Conservation (phyloP, 2,329 filamentous ascomycete genomes). For the Chalara sp. region DNA sequence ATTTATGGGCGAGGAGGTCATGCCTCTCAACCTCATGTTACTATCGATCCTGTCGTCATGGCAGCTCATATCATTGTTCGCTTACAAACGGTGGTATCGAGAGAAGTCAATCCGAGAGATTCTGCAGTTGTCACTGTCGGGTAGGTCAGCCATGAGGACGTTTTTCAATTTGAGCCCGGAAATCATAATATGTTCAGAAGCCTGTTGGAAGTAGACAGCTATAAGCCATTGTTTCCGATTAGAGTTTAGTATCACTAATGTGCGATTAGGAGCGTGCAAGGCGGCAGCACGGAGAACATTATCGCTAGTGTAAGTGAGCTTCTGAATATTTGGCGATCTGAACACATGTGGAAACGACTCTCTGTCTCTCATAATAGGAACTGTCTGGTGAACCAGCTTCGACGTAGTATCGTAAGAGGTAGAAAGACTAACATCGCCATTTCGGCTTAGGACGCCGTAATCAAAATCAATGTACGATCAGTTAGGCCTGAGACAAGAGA, state of each 20-base stretch:
- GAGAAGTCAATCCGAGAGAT: conserved; percentile 33
- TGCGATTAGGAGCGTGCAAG: conserved; percentile 31
- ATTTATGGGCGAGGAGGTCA: conserved; percentile 38
- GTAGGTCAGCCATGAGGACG: too few relatives aligned
- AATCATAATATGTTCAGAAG: too few relatives aligned
- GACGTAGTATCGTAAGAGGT: too few relatives aligned
- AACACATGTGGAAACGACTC: too few relatives aligned
- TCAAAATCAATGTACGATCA: conserved; percentile 36
- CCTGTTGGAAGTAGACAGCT: too few relatives aligned
- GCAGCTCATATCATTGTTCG: conserved; percentile 35
- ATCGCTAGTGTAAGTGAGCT: conserved; percentile 29
- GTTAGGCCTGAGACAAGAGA: conserved; percentile 27
- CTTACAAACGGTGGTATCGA: conserved; percentile 33
- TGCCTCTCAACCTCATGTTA: conserved; percentile 32
- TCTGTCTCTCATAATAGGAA: too few relatives aligned
- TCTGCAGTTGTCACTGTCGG: conserved; percentile 36
- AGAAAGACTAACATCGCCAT: too few relatives aligned
- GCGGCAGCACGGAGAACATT: conserved; percentile 37
- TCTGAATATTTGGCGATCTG: too few relatives aligned
- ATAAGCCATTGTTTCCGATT: too few relatives aligned
- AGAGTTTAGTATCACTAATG: too few relatives aligned
- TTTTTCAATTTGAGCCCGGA: too few relatives aligned
- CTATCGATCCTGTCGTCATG: conserved; percentile 40
- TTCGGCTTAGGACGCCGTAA: conserved; percentile 19
- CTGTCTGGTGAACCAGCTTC: too few relatives aligned